These are phyloP conservation scores for Tetracladium marchalianum DNA, from an alignment of 495 filamentous ascomycete genomes.

Conservation along the genomic window DNA sequence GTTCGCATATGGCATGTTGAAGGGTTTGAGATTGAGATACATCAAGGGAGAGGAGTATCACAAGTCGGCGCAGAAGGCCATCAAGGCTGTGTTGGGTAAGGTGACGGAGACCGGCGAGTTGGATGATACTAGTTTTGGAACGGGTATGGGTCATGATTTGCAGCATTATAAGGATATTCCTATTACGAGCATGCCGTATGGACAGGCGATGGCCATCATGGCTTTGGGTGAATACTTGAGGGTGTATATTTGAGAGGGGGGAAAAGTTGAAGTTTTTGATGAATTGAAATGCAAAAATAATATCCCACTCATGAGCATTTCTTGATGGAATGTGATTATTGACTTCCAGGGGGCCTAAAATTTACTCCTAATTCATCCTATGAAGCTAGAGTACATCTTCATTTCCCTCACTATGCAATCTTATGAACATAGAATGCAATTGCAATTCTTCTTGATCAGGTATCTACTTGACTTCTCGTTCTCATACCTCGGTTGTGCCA, in stretches of 20 bases:
- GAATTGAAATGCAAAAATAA: too few relatives aligned
- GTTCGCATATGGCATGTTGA: conserved; percentile 66
- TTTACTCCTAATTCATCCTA: too few relatives aligned
- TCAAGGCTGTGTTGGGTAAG: conserved; percentile 47
- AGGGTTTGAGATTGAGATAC: conserved; percentile 57
- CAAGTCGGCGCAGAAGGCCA: conserved; percentile 43
- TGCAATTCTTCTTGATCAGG: too few relatives aligned
- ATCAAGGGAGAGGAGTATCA: conserved; percentile 34
- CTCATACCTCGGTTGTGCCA: too few relatives aligned
- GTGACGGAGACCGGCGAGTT: conserved; percentile 54
- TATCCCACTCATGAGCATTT: too few relatives aligned
- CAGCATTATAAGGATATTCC: conserved; percentile 63
- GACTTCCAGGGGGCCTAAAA: too few relatives aligned
- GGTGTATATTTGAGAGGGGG: conserved; percentile 33
- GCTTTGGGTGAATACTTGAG: conserved; percentile 56
- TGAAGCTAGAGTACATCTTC: too few relatives aligned
- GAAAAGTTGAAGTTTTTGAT: neutral
- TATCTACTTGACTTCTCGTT: too few relatives aligned
- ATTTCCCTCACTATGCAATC: too few relatives aligned
- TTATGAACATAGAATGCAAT: too few relatives aligned
- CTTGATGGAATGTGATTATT: too few relatives aligned
- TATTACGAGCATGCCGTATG: conserved; percentile 66
- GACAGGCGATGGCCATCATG: conserved; percentile 71
- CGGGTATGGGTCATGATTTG: conserved; percentile 54
- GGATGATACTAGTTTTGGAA: conserved; percentile 62